Evolutionary conservation across 441 rosid species (phyloP).

Genomic region (Adansonia gregorii): DNA sequence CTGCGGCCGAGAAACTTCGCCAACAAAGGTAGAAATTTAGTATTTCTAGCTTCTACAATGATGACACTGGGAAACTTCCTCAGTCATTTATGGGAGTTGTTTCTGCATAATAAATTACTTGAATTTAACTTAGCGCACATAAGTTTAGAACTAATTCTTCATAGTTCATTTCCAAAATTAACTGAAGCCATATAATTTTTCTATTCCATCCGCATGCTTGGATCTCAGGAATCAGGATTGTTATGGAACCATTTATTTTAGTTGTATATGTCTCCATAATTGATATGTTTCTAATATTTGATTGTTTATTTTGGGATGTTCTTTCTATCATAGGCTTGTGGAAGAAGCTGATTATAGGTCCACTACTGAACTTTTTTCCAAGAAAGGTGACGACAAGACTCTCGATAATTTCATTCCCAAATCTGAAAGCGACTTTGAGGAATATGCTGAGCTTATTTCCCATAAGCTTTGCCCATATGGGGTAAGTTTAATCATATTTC

Average conservation of each 20-base stretch:
- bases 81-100: not conserved
- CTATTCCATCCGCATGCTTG: not conserved
- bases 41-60: slow-evolving; percentile 8
- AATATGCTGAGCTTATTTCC: slow-evolving; percentile 87
- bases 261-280: not conserved
- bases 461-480: slow-evolving; percentile 67
- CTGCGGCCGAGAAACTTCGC: too few relatives aligned
- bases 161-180: not conserved
- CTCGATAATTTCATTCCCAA: slow-evolving; percentile 81
- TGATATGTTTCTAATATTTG: not conserved
- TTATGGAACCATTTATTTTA: not conserved
- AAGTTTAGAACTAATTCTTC: not conserved
- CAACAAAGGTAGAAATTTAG: slow-evolving; percentile 1
- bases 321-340: slow-evolving; percentile 60
- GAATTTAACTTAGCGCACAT: not conserved
- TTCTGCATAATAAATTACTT: not conserved
- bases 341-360: slow-evolving; percentile 86
- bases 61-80: not conserved
- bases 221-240: not conserved
- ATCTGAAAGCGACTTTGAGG: slow-evolving; percentile 86
- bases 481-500: slow-evolving; percentile 42
- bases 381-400: slow-evolving; percentile 55
- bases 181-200: not conserved
- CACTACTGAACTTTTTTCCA: slow-evolving; percentile 69
- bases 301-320: not conserved